A percentile compares a stretch with the other conserved stretches of the same genome.
Evolutionary conservation across 2,329 filamentous ascomycete species (phyloP).

Genomic region (Ophiobolus disseminans): DNA sequence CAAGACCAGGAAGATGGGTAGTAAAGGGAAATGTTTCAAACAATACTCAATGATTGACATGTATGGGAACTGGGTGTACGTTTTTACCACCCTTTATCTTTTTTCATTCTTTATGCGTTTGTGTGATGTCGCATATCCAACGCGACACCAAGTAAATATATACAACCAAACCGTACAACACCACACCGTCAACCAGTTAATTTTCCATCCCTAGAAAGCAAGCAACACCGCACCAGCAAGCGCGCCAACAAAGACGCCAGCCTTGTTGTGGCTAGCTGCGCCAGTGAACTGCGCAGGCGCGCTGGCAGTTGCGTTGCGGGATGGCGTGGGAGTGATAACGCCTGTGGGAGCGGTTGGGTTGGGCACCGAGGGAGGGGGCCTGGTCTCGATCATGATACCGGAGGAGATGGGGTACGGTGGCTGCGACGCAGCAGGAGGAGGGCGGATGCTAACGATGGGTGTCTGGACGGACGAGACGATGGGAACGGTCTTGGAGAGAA

Average conservation of each 20-base stretch:
- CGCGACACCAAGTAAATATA: too few relatives aligned
- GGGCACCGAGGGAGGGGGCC: constrained; percentile 30
- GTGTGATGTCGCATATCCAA: constrained; percentile 7
- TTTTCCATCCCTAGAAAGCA: constrained; percentile 34
- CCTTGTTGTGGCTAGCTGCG: constrained; percentile 33
- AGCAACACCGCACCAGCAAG: constrained; percentile 33
- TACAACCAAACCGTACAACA: too few relatives aligned
- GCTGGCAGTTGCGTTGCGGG: constrained; percentile 29
- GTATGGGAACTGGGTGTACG: not conserved
- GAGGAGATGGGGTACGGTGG: constrained; percentile 32
- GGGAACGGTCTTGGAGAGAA: constrained; percentile 12
- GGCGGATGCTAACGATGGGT: constrained; percentile 3
- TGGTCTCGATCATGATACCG: constrained; percentile 38
- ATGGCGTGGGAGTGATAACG: constrained; percentile 18
- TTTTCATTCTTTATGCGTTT: not conserved
- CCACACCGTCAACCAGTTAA: not conserved
- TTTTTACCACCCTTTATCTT: not conserved
- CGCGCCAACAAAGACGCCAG: constrained; percentile 29
- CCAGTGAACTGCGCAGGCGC: constrained; percentile 37
- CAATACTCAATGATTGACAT: not conserved
- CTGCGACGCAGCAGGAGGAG: constrained; percentile 11
- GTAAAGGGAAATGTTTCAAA: too few relatives aligned
- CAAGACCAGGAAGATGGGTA: too few relatives aligned
- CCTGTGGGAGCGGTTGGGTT: constrained; percentile 31
- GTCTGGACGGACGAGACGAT: constrained; percentile 11